A percentile compares a stretch with the other conserved stretches of the same genome.
phyloP scores from a whole-genome alignment of 139 green algal genomes.

The Chlamydomonas incerta region DNA sequence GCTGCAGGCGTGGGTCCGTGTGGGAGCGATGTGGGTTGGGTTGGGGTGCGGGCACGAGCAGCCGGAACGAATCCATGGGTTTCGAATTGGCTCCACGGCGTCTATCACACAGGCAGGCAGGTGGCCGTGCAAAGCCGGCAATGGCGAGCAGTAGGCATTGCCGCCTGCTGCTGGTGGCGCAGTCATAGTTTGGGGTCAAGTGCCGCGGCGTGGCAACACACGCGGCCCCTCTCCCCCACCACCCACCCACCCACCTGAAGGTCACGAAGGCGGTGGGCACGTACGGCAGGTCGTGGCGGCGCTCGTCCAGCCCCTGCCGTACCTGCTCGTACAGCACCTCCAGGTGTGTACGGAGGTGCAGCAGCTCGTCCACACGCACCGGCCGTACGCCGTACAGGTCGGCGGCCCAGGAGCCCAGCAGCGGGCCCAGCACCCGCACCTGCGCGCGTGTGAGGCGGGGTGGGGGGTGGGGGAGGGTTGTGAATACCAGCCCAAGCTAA shows the following conservation, averaged over 20 bases:
- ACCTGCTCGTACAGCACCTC: conserved; percentile 51
- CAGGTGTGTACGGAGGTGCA: conserved; percentile 65
- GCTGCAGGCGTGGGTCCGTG: conserved; percentile 12
- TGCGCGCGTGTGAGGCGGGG: background rate
- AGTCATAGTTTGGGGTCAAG: too few species aligned
- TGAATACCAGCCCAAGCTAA: too few species aligned
- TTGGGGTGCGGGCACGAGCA: too few species aligned
- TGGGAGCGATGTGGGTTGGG: background rate
- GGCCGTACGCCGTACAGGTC: conserved; percentile 69
- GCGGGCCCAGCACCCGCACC: conserved; percentile 59
- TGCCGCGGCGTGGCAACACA: too few species aligned
- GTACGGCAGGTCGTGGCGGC: background rate
- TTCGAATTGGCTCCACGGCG: too few species aligned
- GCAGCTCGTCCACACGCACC: conserved; percentile 65
- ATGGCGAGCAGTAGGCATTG: too few species aligned
- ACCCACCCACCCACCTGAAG: too few species aligned
- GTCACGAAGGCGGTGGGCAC: conserved; percentile 72
- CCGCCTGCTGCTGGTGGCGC: too few species aligned
- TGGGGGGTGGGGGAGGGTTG: background rate
- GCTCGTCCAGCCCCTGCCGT: conserved; percentile 1
- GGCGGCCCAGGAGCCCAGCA: conserved; percentile 66
- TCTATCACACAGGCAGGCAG: too few species aligned
- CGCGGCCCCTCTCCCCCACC: too few species aligned
- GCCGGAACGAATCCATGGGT: too few species aligned
- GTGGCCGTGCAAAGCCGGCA: too few species aligned